These are phyloP conservation scores for Prunella vulgaris DNA, from an alignment of 257 asterid species.

Conservation along the genomic window DNA sequence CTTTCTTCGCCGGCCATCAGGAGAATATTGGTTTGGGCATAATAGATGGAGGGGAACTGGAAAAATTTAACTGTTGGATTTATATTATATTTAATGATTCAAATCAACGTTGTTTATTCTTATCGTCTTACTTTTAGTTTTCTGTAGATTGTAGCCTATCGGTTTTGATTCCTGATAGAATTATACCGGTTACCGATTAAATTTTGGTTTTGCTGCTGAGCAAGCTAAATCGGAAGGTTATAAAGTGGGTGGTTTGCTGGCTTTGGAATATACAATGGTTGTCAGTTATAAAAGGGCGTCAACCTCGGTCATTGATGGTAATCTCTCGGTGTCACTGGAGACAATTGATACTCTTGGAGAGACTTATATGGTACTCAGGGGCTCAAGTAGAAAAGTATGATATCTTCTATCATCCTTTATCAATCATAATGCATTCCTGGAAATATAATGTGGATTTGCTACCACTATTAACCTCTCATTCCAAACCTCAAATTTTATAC, in stretches of 20 bases:
- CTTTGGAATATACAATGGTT: conserved; percentile 87
- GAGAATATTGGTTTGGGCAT: no score
- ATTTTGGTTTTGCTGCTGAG: no score
- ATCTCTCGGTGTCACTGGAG: conserved; percentile 77
- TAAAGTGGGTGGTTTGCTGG: conserved; percentile 96
- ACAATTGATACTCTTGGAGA: conserved; percentile 93
- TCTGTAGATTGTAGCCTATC: no score
- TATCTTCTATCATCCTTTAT: conserved; percentile 14
- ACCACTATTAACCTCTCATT: not conserved
- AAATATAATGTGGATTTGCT: not conserved
- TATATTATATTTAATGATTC: no score
- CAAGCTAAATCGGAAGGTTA: no score
- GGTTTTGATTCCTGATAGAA: no score
- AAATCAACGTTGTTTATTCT: no score
- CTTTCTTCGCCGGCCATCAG: no score
- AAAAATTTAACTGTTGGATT: no score
- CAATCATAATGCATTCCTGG: not conserved
- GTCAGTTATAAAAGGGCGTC: conserved; percentile 97
- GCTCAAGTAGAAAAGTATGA: conserved; percentile 77
- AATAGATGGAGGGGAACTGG: no score
- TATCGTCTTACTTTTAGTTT: no score
- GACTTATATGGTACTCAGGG: conserved; percentile 89
- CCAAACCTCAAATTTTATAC: not conserved
- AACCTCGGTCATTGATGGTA: conserved; percentile 63
- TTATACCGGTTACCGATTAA: no score